Evolutionary conservation across 2,329 filamentous ascomycete genomes (phyloP), one percentile per base, ranked within the genome.

Genomic region (Trichoderma sp.): DNA sequence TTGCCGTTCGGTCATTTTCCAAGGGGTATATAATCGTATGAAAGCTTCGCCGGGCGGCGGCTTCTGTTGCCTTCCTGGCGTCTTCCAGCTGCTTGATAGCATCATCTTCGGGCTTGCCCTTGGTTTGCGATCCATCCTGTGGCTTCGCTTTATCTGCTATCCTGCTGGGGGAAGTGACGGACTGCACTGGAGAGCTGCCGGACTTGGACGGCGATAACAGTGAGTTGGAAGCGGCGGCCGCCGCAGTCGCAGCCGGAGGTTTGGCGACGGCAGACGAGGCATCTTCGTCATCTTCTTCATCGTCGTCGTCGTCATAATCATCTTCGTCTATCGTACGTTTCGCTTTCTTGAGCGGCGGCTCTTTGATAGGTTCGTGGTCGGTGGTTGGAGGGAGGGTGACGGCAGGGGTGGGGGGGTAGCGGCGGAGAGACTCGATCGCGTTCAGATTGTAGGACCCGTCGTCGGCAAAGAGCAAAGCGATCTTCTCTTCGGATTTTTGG

Each of bases 21-120:
- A 98, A 83, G 1, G 95, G 97, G 77, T 97, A 94, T 77, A 98
- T 96, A 69, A 97, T 85, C 10, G 92, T 96, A 74, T 97, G 90
- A 77, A 97, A 98, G 78, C 90, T 95, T 72, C 88, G 87, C 78
- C 93, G 93, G 50, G 92, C 95, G 58, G 91, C 90, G 73, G 96
- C 92, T 73, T 97, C 94, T 55, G 91, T 93, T 34, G 91, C 92
- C 75, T 90, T 93, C 75, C 95, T 95, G 70, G 92, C 92, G 74
- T 96, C 91, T 77, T 98, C 93, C 68, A 98, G 79, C 77, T 93
- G 92, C 78, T 96, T 96, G 73, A 95, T 91, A 76, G 92, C 91
- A 81, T 97, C 91, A 74, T 97, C 93, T 7, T 89, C 88, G 26
- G 88, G 85, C 75, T 92, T 92, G 63, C 86, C 81, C 78, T 82